phyloP scores from a whole-genome alignment of 345 rosid genomes.

The Physaria fendleri region DNA sequence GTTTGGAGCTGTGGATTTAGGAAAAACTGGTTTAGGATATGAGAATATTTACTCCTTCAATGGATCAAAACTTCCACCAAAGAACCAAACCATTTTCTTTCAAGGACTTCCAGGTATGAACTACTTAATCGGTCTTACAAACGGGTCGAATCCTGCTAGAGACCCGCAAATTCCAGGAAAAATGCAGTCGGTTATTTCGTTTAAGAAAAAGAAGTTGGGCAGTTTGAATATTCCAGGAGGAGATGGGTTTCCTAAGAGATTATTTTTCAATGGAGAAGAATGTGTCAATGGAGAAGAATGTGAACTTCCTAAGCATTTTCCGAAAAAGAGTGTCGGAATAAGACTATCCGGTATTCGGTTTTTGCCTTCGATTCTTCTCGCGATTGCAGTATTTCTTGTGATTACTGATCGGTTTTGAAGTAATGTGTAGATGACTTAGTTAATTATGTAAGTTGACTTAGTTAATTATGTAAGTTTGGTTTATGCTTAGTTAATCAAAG shows the following conservation, averaged over 20 bases:
- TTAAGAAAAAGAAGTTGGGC: constrained; percentile 43
- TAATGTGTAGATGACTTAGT: constrained; percentile 37
- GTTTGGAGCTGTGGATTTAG: constrained; percentile 59
- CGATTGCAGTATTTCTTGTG: constrained; percentile 24
- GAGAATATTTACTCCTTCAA: constrained; percentile 77
- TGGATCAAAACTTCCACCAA: constrained; percentile 43
- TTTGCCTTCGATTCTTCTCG: constrained; percentile 20
- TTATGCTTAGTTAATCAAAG: constrained; percentile 10
- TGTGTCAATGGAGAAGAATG: constrained; percentile 99
- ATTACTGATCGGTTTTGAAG: constrained; percentile 4
- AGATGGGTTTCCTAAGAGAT: constrained; percentile 70
- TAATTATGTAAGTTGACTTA: constrained; percentile 4
- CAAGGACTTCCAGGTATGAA: constrained; percentile 66
- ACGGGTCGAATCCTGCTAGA: constrained; percentile 37
- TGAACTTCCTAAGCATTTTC: constrained; percentile 57
- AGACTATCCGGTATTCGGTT: constrained; percentile 15
- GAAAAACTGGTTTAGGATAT: constrained; percentile 52
- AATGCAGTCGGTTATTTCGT: constrained; percentile 82
- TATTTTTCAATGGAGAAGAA: constrained; percentile 68
- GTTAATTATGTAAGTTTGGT: no score
- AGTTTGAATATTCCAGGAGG: constrained; percentile 43
- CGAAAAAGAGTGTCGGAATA: constrained; percentile 33
- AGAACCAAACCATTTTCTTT: constrained; percentile 57
- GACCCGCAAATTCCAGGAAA: constrained; percentile 75
- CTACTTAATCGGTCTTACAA: constrained; percentile 51